These are phyloP conservation scores for Croton setiger DNA, from an alignment of 441 rosid species.

Conservation along the genomic window DNA sequence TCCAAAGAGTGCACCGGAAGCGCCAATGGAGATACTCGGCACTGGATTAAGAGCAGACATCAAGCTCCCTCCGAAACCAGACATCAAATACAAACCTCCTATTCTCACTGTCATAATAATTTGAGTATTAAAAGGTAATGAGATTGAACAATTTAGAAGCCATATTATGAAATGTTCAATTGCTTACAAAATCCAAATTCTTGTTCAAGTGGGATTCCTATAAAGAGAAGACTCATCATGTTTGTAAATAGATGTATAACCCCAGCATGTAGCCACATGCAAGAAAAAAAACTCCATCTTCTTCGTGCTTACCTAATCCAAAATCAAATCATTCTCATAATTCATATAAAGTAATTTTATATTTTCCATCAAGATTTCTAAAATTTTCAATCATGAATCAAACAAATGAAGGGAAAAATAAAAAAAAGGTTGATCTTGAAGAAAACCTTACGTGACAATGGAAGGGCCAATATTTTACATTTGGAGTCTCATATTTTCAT, in stretches of 20 bases:
- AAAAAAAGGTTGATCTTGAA: background rate
- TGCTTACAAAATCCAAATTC: conserved; percentile 81
- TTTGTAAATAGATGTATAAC: conserved; percentile 56
- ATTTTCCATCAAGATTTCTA: too few species aligned
- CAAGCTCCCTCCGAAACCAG: conserved; percentile 84
- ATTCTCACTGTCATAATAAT: conserved; percentile 53
- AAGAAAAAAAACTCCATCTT: conserved; percentile 70
- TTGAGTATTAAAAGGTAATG: background rate
- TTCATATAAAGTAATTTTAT: too few species aligned
- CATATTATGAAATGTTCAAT: background rate
- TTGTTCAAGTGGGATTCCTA: conserved; percentile 64
- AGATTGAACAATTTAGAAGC: background rate
- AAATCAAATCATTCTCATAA: too few species aligned
- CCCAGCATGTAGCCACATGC: conserved; percentile 87
- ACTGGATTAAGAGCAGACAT: conserved; percentile 45
- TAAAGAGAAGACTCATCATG: conserved; percentile 68
- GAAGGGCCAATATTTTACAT: background rate
- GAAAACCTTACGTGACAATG: too few species aligned
- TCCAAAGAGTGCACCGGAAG: conserved; percentile 87
- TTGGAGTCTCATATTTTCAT: too few species aligned
- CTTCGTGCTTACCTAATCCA: conserved; percentile 39
- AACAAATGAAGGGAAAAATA: background rate
- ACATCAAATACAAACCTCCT: conserved; percentile 53
- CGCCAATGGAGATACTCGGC: conserved; percentile 62
- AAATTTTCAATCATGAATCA: background rate